Evolutionary conservation across 169 alveolate genomes (phyloP).

Genomic region (Plasmodium adleri): DNA sequence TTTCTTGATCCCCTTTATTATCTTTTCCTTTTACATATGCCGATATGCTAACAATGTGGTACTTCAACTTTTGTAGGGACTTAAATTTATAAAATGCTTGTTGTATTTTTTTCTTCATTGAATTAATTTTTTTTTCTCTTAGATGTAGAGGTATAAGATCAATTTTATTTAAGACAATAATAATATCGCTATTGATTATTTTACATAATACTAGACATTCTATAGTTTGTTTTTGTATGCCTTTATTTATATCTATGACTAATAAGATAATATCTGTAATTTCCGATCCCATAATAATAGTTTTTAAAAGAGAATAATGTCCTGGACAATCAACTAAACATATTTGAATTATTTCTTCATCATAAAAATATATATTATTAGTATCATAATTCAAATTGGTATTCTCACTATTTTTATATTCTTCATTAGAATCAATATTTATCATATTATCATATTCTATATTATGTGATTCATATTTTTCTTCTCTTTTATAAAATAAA

Average conservation of each 20-base stretch:
- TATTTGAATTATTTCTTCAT: constrained; percentile 82
- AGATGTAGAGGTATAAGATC: constrained; percentile 88
- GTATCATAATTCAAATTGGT: too few relatives aligned
- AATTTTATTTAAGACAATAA: constrained; percentile 91
- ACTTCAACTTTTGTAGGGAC: constrained; percentile 78
- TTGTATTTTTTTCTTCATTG: constrained; percentile 74
- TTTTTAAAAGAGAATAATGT: constrained; percentile 93
- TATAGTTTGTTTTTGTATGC: constrained; percentile 93
- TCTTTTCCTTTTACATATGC: constrained; percentile 80
- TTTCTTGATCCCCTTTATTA: constrained; percentile 51
- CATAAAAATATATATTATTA: neutral
- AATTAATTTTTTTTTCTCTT: constrained; percentile 80
- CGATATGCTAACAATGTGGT: constrained; percentile 80
- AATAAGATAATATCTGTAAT: constrained; percentile 92
- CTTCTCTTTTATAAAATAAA: neutral
- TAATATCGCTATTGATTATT: constrained; percentile 87
- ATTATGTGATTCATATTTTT: neutral
- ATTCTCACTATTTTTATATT: neutral
- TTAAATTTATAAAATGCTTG: constrained; percentile 72
- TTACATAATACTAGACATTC: constrained; percentile 95
- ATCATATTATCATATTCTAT: neutral
- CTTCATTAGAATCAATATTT: neutral
- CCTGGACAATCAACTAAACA: constrained; percentile 97
- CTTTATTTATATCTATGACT: constrained; percentile 92
- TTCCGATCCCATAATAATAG: constrained; percentile 94